Conservation (phyloP, 2,329 filamentous ascomycete species). For the Penicillium psychrosexuale region DNA sequence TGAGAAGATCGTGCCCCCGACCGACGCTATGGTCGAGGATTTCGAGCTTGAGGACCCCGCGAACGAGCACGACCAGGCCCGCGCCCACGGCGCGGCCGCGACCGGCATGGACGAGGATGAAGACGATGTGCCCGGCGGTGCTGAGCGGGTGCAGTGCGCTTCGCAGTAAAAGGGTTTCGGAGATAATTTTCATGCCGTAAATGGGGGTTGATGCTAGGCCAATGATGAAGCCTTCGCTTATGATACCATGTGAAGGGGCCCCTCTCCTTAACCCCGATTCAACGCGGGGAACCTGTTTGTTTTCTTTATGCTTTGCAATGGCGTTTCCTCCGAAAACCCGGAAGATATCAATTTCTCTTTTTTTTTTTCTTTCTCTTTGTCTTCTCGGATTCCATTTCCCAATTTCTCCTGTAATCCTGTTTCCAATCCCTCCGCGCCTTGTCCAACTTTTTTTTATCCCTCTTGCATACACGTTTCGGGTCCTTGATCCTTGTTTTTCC, state of each 20-base stretch:
- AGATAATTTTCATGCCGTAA: conserved; percentile 7
- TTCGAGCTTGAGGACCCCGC: conserved; percentile 85
- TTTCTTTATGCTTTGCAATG: conserved; percentile 33
- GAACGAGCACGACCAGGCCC: conserved; percentile 58
- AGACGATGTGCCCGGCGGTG: conserved; percentile 49
- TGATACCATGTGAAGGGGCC: conserved; percentile 34
- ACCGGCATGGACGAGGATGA: conserved; percentile 69
- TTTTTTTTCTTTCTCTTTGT: conserved; percentile 12
- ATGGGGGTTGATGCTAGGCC: conserved; percentile 23
- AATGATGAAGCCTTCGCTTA: conserved; percentile 35
- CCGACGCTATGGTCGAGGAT: conserved; percentile 87
- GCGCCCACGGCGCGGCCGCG: conserved; percentile 63
- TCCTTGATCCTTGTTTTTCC: conserved; percentile 10
- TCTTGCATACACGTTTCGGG: conserved; percentile 7
- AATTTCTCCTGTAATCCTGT: conserved; percentile 16
- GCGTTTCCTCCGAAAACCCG: conserved; percentile 35
- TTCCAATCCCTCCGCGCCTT: conserved; percentile 3
- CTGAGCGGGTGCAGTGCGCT: conserved; percentile 52
- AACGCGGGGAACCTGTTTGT: conserved; percentile 22
- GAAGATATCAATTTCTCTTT: conserved; percentile 27
- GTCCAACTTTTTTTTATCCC: not conserved
- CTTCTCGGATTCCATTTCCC: conserved; percentile 14
- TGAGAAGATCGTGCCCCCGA: conserved; percentile 64
- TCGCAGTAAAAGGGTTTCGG: conserved; percentile 44
- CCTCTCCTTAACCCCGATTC: conserved; percentile 20